Conservation (phyloP, 1,284 basidiomycete genomes). For the Malassezia restricta region DNA sequence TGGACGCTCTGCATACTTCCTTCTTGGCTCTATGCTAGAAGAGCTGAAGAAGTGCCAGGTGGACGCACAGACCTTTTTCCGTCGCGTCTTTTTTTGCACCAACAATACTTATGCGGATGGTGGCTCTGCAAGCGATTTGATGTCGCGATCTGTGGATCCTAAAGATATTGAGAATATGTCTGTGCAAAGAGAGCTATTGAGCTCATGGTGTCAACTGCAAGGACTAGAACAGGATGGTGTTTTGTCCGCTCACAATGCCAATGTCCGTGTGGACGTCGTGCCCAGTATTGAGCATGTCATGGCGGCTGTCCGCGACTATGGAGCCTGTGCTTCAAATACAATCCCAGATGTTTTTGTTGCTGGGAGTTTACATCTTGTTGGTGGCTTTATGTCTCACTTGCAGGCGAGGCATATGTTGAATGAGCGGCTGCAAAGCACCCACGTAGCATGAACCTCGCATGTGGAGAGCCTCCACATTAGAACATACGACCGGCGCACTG, state of each 20-base stretch:
- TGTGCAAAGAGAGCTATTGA: slow-evolving; percentile 30
- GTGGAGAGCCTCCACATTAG: no score
- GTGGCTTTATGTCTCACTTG: slow-evolving; percentile 64
- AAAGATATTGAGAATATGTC: slow-evolving; percentile 26
- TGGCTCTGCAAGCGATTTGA: slow-evolving; percentile 62
- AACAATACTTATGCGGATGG: slow-evolving; percentile 88
- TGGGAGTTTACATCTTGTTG: slow-evolving; percentile 86
- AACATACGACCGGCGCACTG: no score
- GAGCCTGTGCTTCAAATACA: slow-evolving; percentile 47
- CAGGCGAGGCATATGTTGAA: slow-evolving; percentile 29
- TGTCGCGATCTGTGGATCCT: slow-evolving; percentile 27
- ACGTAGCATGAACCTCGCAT: no score
- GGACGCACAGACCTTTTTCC: slow-evolving; percentile 54
- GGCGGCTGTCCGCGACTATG: slow-evolving; percentile 40
- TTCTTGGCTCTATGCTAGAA: slow-evolving; percentile 58
- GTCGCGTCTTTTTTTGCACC: slow-evolving; percentile 81
- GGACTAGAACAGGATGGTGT: not conserved
- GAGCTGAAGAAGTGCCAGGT: slow-evolving; percentile 12
- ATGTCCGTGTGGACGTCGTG: slow-evolving; percentile 54
- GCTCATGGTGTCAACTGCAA: slow-evolving; percentile 27
- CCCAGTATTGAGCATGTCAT: slow-evolving; percentile 76
- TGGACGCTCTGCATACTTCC: slow-evolving; percentile 65
- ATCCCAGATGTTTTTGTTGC: slow-evolving; percentile 63
- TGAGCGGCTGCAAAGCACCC: slow-evolving; percentile 18
- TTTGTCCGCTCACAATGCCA: not conserved